These are phyloP conservation scores for Penicillium argentinense DNA, from an alignment of 495 filamentous ascomycete species.

Conservation along the genomic window DNA sequence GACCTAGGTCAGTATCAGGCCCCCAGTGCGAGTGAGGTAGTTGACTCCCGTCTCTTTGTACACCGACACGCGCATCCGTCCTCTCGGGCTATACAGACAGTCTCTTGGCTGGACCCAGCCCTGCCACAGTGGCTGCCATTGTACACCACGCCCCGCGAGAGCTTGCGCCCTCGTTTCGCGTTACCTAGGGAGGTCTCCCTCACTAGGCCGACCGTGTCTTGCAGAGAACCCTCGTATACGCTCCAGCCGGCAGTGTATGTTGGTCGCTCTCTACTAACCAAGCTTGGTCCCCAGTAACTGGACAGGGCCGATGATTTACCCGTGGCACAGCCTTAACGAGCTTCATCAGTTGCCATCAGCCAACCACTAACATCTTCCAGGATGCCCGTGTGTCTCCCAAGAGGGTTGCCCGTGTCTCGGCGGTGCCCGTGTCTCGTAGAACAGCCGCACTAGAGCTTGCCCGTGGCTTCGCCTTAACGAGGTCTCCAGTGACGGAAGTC, in stretches of 20 bases:
- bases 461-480: conserved; percentile 19
- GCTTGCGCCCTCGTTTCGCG: no score
- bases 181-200: conserved; percentile 13
- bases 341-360: conserved; percentile 11
- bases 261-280: conserved; percentile 16
- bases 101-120: no score
- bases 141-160: no score
- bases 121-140: no score
- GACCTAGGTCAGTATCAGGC: no score
- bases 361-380: conserved; percentile 14
- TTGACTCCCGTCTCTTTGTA: no score
- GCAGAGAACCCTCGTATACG: conserved; percentile 11
- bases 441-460: conserved; percentile 4
- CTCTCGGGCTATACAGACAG: no score
- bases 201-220: no score
- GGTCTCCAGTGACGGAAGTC: conserved; percentile 8
- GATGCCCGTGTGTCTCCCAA: conserved; percentile 11
- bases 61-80: no score
- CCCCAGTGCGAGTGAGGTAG: no score
- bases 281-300: conserved; percentile 13
- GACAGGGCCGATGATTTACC: conserved; percentile 10
- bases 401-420: conserved; percentile 16
- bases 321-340: conserved; percentile 17
- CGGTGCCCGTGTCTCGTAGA: conserved; percentile 11
- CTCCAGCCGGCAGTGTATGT: conserved; percentile 13